These are phyloP conservation scores for Triticum dicoccoides DNA, from an alignment of 176 grass and related monocot genomes.

Conservation along the genomic window DNA sequence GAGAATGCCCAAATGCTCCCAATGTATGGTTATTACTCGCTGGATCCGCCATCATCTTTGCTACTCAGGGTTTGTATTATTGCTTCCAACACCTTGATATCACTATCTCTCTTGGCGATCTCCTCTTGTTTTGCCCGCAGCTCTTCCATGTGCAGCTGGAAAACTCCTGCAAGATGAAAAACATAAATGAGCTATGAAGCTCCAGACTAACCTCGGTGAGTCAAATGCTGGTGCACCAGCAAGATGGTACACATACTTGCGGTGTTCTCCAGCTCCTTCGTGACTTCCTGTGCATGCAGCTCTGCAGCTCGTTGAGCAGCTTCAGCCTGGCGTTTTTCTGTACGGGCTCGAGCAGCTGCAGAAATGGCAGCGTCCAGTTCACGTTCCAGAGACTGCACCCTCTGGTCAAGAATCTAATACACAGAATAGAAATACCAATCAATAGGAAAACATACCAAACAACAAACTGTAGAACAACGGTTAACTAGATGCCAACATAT, in stretches of 20 bases:
- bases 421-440: background rate
- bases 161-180: slow-evolving; percentile 62
- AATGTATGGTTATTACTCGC: slow-evolving; percentile 24
- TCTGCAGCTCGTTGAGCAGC: slow-evolving; percentile 75
- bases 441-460: background rate
- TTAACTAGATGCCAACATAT: background rate
- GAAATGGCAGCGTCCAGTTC: slow-evolving; percentile 91
- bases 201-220: background rate
- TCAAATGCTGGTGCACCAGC: background rate
- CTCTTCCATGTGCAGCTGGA: slow-evolving; percentile 93
- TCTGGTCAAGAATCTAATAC: slow-evolving; percentile 72
- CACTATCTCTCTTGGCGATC: slow-evolving; percentile 80
- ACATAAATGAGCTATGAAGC: slow-evolving; percentile 13
- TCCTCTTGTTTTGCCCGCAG: slow-evolving; percentile 84
- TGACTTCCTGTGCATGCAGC: slow-evolving; percentile 62
- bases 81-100: slow-evolving; percentile 95
- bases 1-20: background rate
- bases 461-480: background rate
- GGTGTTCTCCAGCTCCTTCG: slow-evolving; percentile 93
- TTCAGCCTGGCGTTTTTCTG: slow-evolving; percentile 89
- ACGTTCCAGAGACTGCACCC: slow-evolving; percentile 85
- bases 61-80: slow-evolving; percentile 86
- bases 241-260: slow-evolving; percentile 52
- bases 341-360: slow-evolving; percentile 80
- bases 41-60: slow-evolving; percentile 55